Evolutionary conservation across 2,329 filamentous ascomycete genomes (phyloP).

Genomic region (Scytalidium sp.): DNA sequence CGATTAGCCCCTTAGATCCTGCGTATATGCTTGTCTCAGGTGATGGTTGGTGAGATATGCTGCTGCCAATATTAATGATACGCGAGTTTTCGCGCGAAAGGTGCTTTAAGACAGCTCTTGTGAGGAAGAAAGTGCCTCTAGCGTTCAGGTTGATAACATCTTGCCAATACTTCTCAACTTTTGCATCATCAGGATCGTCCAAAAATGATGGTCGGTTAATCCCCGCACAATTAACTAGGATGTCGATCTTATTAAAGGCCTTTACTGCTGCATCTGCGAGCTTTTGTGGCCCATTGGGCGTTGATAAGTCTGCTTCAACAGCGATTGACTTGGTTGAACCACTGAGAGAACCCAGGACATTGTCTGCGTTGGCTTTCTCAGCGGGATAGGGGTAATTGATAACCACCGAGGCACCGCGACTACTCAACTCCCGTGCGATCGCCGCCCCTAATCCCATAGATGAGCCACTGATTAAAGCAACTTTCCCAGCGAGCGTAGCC

Average conservation of each 20-base stretch:
- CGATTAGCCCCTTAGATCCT: conserved; percentile 46
- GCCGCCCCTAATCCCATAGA: conserved; percentile 65
- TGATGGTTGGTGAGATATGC: conserved; percentile 32
- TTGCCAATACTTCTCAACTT: conserved; percentile 37
- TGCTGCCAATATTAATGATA: conserved; percentile 41
- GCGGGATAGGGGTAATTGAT: no score
- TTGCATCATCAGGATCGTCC: conserved; percentile 34
- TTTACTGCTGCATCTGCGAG: conserved; percentile 34
- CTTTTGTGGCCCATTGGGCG: conserved; percentile 30
- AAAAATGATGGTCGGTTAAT: conserved; percentile 35
- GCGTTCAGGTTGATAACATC: conserved; percentile 38
- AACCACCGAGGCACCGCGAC: conserved; percentile 61
- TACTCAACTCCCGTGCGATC: conserved; percentile 64
- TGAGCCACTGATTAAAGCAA: conserved; percentile 41
- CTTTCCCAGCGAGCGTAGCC: conserved; percentile 12
- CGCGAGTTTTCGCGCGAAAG: conserved; percentile 33
- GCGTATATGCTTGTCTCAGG: conserved; percentile 44
- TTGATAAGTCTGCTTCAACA: conserved; percentile 40
- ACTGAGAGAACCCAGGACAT: no score
- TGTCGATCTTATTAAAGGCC: conserved; percentile 37
- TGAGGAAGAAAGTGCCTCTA: conserved; percentile 40
- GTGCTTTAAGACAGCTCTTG: conserved; percentile 35
- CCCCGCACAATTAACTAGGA: conserved; percentile 44
- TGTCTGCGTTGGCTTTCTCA: no score
- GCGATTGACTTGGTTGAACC: no score